These are phyloP conservation scores for Boletus reticulatus DNA, from an alignment of 768 basidiomycete species.

Conservation along the genomic window DNA sequence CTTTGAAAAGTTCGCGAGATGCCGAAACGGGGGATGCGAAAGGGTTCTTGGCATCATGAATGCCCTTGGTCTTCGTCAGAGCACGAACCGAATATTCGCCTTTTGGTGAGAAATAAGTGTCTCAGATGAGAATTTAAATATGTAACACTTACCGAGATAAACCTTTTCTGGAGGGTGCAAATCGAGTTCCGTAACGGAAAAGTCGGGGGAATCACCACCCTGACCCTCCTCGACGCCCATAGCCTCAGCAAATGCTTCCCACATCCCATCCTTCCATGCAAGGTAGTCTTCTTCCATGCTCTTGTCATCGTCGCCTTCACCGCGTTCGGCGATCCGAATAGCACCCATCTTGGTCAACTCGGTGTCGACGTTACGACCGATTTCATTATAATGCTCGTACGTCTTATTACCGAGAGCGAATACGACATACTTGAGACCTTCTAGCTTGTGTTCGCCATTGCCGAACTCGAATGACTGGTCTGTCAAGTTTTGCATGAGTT, in stretches of 20 bases:
- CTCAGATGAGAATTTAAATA: background rate
- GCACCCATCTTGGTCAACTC: conserved; percentile 79
- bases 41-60: conserved; percentile 98
- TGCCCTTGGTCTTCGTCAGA: conserved; percentile 89
- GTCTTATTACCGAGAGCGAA: conserved; percentile 92
- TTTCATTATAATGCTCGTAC: conserved; percentile 95
- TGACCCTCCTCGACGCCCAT: conserved; percentile 95
- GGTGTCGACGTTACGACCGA: conserved; percentile 76
- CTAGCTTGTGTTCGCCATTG: conserved; percentile 70
- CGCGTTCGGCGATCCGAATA: conserved; percentile 79
- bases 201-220: conserved; percentile 93
- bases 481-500: conserved; percentile 88
- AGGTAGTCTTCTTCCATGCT: conserved; percentile 99
- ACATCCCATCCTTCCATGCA: conserved; percentile 99
- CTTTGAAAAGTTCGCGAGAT: conserved; percentile 81
- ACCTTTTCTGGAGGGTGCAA: conserved; percentile 82
- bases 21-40: conserved; percentile 79
- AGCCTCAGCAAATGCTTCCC: conserved; percentile 79
- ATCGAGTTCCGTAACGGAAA: conserved; percentile 81
- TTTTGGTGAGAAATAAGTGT: conserved; percentile 23
- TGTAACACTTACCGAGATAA: conserved; percentile 72
- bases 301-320: conserved; percentile 99
- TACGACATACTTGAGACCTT: conserved; percentile 90
- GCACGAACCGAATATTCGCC: conserved; percentile 96
- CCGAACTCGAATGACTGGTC: conserved; percentile 88